phyloP scores from a whole-genome alignment of 2,329 filamentous ascomycete genomes.

The Ilyonectria mors-panacis region DNA sequence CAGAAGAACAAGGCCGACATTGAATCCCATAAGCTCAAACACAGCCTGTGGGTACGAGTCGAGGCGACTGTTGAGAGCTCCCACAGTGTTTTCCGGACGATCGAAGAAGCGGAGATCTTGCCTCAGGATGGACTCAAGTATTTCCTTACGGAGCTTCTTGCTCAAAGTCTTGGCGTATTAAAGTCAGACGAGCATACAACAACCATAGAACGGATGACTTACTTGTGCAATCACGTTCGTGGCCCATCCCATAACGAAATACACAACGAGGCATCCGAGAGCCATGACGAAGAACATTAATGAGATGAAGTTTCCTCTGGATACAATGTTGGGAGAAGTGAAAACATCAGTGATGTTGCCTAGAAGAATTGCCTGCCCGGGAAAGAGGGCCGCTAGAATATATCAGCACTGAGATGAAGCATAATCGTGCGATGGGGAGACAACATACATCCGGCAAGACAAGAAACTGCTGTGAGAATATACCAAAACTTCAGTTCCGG shows the following conservation, averaged over 20 bases:
- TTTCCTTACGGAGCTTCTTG: conserved; percentile 21
- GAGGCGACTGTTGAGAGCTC: conserved; percentile 31
- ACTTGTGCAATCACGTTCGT: conserved; percentile 35
- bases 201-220: not conserved
- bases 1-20: conserved; percentile 54
- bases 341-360: conserved; percentile 44
- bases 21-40: conserved; percentile 58
- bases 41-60: conserved; percentile 55
- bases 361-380: conserved; percentile 26
- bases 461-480: not conserved
- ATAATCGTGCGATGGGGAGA: not conserved
- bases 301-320: conserved; percentile 60
- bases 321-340: conserved; percentile 24
- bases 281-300: conserved; percentile 66
- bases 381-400: conserved; percentile 20
- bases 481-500: conserved; percentile 21
- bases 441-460: conserved; percentile 24
- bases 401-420: not conserved
- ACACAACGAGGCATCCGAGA: conserved; percentile 55
- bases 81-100: conserved; percentile 9
- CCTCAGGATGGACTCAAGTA: conserved; percentile 16
- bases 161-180: not conserved
- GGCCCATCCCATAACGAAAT: conserved; percentile 41
- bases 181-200: no score
- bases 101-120: conserved; percentile 23